Evolutionary conservation across 148 eudicot species (phyloP).

Genomic region (Dysphania ambrosioides): DNA sequence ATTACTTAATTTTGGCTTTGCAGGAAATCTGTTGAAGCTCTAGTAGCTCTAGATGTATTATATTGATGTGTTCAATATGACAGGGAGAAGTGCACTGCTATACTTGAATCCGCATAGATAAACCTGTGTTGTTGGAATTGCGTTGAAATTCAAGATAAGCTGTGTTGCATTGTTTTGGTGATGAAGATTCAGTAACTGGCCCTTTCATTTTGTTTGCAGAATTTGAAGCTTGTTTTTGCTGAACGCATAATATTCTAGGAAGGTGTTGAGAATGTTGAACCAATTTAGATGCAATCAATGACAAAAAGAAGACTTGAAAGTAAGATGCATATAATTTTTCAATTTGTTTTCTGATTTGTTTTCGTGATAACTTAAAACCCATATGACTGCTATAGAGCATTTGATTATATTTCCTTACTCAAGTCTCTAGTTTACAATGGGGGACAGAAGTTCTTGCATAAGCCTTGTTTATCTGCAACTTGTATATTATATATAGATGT

Average conservation of each 20-base stretch:
- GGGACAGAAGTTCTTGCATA: neutral
- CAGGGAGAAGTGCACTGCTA: too few relatives aligned
- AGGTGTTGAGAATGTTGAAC: neutral
- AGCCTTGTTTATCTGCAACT: neutral
- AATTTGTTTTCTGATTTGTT: neutral
- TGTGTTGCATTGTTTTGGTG: neutral
- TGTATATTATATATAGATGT: too few relatives aligned
- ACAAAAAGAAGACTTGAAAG: too few relatives aligned
- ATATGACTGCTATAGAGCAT: neutral
- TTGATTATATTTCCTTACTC: neutral
- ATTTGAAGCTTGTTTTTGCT: neutral
- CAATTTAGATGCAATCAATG: constrained; percentile 1
- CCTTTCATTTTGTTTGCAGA: neutral
- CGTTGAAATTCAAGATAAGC: neutral
- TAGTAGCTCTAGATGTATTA: too few relatives aligned
- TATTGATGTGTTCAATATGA: too few relatives aligned
- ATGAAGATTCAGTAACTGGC: neutral
- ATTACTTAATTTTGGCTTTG: too few relatives aligned
- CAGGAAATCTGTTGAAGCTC: too few relatives aligned
- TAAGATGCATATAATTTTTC: neutral
- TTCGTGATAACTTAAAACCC: neutral
- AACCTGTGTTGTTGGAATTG: neutral
- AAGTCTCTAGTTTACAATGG: neutral
- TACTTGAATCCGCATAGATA: too few relatives aligned
- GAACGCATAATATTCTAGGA: neutral